Evolutionary conservation across 2,329 filamentous ascomycete genomes (phyloP), one percentile per base, ranked within the genome.

Genomic region (Hymenoscyphus salicellus): DNA sequence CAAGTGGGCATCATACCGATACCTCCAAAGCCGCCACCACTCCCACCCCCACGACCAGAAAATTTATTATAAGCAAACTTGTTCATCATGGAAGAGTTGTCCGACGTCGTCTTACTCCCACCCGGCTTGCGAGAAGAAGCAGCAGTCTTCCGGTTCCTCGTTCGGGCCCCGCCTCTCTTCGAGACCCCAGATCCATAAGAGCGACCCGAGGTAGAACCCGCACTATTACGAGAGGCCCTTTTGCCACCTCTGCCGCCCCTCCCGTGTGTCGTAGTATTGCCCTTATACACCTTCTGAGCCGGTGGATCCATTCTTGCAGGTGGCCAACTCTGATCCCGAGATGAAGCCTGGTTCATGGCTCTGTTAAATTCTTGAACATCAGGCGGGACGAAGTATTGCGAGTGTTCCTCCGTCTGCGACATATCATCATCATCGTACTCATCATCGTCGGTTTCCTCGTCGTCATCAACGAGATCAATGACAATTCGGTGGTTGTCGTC

Each of bases 381-480:
- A 17, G 49, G 32, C 3, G 41, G 17, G 2, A 23, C 41, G 33
- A 69, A 67, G 52, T 64, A 69, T 41, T 63, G 63, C 5, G 63
- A 67, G n/a, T 33, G 62, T 32, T 62, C 43, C 57, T 62, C 64
- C 46, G 41, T 59, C 16, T 60, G 43, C 16, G 30, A 71, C 43
- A 58, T 41, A 36, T 63, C 17, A 55, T 64, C 63, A 20, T 61
- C 60, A 41, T 66, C 49, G 17, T 61, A 65, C 20, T 71, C 70
- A 4, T 69, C 70, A 38, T 68, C 78, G 8, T 65, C 66, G 16
- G 59, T 65, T 16, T 62, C 67, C 2, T 55, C 65, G 26, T 72
- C 70, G 43, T 73, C 70, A 38, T 86, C 81, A 20, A 52, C 20
- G 28, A 88, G 77, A 67, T 88, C 83, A 32, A 88, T 84, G 32